These are phyloP conservation scores for Aquilaria sinensis DNA, from an alignment of 345 rosid species.

Conservation along the genomic window DNA sequence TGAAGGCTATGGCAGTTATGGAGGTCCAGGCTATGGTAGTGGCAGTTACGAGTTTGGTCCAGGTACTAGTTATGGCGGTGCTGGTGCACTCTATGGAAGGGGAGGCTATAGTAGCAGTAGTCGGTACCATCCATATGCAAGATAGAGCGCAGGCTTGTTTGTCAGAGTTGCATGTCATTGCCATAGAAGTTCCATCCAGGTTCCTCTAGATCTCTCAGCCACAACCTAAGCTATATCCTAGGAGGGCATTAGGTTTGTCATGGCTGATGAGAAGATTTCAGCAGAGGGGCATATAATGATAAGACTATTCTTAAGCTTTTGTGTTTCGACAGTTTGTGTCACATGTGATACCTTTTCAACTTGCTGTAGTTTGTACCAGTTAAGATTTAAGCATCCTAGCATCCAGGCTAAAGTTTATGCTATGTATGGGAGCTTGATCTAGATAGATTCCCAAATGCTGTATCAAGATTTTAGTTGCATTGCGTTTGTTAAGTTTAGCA, in stretches of 20 bases:
- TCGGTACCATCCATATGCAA: constrained; percentile 95
- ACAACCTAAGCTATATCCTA: no score
- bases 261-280: no score
- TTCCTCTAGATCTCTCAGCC: constrained; percentile 24
- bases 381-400: no score
- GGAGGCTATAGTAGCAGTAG: constrained; percentile 92
- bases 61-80: constrained; percentile 76
- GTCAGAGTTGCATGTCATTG: constrained; percentile 35
- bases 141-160: constrained; percentile 37
- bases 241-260: no score
- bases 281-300: no score
- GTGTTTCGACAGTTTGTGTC: no score
- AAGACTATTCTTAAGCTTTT: no score
- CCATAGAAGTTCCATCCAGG: constrained; percentile 40
- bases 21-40: constrained; percentile 56
- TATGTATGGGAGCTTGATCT: constrained; percentile 18
- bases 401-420: no score
- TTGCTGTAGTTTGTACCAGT: no score
- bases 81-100: constrained; percentile 75
- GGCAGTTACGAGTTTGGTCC: constrained; percentile 79
- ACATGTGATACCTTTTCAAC: no score
- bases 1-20: constrained; percentile 40
- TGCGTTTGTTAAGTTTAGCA: no score
- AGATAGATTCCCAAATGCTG: constrained; percentile 24
- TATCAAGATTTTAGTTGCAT: no score